Percentiles rank a stretch among this genome's conserved stretches.
phyloP scores from a whole-genome alignment of 805 yeast species.

The Saccharomycopsis sp. region DNA sequence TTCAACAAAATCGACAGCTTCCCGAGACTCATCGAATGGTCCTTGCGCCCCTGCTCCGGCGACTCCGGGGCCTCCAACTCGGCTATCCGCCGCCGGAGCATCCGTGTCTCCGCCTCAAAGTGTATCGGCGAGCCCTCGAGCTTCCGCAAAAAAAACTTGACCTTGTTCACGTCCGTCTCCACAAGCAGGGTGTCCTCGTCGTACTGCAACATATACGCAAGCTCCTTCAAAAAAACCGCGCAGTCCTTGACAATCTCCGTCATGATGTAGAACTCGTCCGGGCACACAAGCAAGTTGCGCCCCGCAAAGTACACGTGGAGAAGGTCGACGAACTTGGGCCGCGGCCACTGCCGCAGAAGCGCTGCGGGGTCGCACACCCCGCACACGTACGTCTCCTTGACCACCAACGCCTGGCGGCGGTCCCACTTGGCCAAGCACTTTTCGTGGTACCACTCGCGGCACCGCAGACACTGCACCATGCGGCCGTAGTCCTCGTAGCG shows the following conservation, averaged over 20 bases:
- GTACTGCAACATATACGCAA: constrained; percentile 16
- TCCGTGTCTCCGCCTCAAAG: constrained; percentile 30
- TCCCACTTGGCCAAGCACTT: constrained; percentile 41
- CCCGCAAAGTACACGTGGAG: constrained; percentile 27
- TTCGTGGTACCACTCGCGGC: constrained; percentile 69
- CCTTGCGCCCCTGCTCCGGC: not conserved
- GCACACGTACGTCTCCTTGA: constrained; percentile 41
- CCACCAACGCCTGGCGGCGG: constrained; percentile 26
- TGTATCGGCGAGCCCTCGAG: constrained; percentile 38
- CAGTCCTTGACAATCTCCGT: constrained; percentile 22
- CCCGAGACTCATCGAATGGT: constrained; percentile 12
- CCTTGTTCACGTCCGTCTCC: constrained; percentile 25
- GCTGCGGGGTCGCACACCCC: constrained; percentile 42
- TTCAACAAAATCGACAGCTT: constrained; percentile 11
- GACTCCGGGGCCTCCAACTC: not conserved
- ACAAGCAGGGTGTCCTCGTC: constrained; percentile 22
- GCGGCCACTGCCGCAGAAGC: constrained; percentile 29
- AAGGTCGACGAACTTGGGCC: constrained; percentile 32
- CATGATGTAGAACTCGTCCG: constrained; percentile 30
- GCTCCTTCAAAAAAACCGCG: constrained; percentile 12
- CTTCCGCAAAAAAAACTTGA: constrained; percentile 42
- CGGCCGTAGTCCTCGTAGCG: constrained; percentile 46
- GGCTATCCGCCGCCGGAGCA: not conserved
- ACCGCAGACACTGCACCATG: constrained; percentile 65
- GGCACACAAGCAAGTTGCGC: constrained; percentile 26